Evolutionary conservation across 225 moss, liverwort and hornwort genomes (phyloP), one percentile per base, ranked within the genome.

Genomic region (Marchantia paleacea): DNA sequence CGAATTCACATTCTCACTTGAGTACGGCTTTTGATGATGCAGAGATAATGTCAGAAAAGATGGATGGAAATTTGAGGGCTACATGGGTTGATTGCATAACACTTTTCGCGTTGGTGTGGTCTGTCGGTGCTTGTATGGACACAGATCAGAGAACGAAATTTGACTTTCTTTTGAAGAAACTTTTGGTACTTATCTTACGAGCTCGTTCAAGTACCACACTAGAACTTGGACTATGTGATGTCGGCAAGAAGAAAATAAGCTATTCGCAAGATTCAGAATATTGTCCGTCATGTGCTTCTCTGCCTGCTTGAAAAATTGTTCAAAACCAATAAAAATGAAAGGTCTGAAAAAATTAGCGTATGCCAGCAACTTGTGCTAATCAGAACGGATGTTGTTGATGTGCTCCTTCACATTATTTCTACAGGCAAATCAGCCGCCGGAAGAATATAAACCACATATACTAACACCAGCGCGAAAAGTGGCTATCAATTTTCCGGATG

Each of bases 1-100:
- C 58, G 22, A 62, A n/a, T 62, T 10, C 12, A 39, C 31, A 31
- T 69, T 39, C 30, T 13, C 39, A 67, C 26, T 1, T 25, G 30
- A 8, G 1, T 1, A 10, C 29, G 28, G 12, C 20, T 71, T 50
- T 71, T 50, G 3, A 14, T 18, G 19, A 24, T 80, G 8, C 74
- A 81, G 96, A 92, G 62, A 48, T 82, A 54, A 62, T 76, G 52
- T 85, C 89, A 0, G 92, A 96, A 29, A 89, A 87, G 73, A 91
- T 92, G 15, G 94, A 96, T 70, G 91, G 88, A 6, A 92, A 92
- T 84, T 55, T 89, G 0, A 91, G 89, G 79, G 78, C 65, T 31
- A 78, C 83, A 54, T 96, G 94, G 94, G 26, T 96, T 16, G 96
- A 96, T 81, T 94, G 95, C 61, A 95, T 95, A 66, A 87, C 90